Conservation (phyloP, 2,329 filamentous ascomycete genomes). For the Fusarium sp. region DNA sequence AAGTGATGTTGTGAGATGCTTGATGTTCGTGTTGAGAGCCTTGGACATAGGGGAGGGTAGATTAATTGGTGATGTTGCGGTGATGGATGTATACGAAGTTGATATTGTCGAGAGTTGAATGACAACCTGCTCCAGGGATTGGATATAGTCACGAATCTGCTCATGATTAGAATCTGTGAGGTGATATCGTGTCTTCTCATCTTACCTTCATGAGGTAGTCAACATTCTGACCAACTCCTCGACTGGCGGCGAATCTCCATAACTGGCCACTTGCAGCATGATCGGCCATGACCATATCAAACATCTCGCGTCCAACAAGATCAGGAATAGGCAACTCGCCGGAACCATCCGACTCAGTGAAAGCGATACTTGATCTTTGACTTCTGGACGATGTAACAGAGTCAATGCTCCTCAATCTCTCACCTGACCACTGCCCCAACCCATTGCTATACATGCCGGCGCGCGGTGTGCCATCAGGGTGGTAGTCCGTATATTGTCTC, state of each 20-base stretch:
- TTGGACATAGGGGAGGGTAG: constrained; percentile 54
- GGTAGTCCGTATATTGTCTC: constrained; percentile 59
- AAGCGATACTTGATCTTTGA: constrained; percentile 41
- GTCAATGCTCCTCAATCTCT: constrained; percentile 43
- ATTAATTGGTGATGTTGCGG: constrained; percentile 53
- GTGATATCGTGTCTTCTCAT: background rate
- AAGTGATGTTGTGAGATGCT: constrained; percentile 54
- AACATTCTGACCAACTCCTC: constrained; percentile 59
- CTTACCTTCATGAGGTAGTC: constrained; percentile 61
- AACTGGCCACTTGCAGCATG: constrained; percentile 58
- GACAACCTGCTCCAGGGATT: constrained; percentile 56
- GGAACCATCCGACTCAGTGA: constrained; percentile 41
- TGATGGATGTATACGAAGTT: constrained; percentile 56
- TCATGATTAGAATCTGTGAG: background rate
- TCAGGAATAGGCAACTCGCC: constrained; percentile 51
- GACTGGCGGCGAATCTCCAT: constrained; percentile 59
- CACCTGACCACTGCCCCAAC: constrained; percentile 25
- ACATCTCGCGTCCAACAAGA: constrained; percentile 61
- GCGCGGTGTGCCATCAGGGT: constrained; percentile 50
- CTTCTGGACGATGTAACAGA: constrained; percentile 40
- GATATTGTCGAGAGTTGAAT: constrained; percentile 52
- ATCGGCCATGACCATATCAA: constrained; percentile 61
- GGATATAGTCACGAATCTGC: constrained; percentile 56
- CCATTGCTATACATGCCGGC: constrained; percentile 34
- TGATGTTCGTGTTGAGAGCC: constrained; percentile 57